Conservation (phyloP, 768 basidiomycete species). For the Serendipita sp. region DNA sequence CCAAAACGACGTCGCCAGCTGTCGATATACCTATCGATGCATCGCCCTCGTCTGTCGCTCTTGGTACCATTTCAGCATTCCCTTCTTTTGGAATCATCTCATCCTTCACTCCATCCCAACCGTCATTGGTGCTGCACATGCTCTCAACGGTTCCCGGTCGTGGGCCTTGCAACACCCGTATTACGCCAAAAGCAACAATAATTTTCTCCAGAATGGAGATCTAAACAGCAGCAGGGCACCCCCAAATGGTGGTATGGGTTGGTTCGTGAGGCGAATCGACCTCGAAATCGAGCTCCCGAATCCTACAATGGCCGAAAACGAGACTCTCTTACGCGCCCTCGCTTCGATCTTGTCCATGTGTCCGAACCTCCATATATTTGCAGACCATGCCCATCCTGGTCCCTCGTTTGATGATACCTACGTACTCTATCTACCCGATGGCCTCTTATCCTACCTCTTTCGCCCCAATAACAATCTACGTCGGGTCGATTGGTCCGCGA, state of each 20-base stretch:
- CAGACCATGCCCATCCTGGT: not conserved
- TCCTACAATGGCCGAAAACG: not conserved
- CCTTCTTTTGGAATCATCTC: slow-evolving; percentile 4
- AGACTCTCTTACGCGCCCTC: not conserved
- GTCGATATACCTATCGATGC: slow-evolving; percentile 3
- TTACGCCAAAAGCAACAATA: not conserved
- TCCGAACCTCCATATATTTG: not conserved
- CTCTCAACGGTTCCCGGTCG: not conserved
- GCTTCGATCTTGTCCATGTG: not conserved
- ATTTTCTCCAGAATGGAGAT: no score
- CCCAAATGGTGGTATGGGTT: not conserved
- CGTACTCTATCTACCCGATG: slow-evolving; percentile 2
- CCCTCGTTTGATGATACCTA: not conserved
- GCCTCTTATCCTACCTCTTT: not conserved
- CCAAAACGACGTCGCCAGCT: slow-evolving; percentile 4
- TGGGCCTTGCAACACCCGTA: not conserved
- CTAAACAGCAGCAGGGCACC: not conserved
- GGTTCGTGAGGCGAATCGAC: slow-evolving; percentile 1
- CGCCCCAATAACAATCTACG: not conserved
- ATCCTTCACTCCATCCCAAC: not conserved
- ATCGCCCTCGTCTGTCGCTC: slow-evolving; percentile 6
- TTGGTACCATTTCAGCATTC: not conserved
- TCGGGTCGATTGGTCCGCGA: not conserved
- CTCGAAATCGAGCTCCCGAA: not conserved
- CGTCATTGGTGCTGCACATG: not conserved